A percentile compares a stretch with the other conserved stretches of the same genome.
These are phyloP conservation scores for Phaeolepiota aurea DNA, from an alignment of 768 basidiomycete genomes.

Conservation along the genomic window DNA sequence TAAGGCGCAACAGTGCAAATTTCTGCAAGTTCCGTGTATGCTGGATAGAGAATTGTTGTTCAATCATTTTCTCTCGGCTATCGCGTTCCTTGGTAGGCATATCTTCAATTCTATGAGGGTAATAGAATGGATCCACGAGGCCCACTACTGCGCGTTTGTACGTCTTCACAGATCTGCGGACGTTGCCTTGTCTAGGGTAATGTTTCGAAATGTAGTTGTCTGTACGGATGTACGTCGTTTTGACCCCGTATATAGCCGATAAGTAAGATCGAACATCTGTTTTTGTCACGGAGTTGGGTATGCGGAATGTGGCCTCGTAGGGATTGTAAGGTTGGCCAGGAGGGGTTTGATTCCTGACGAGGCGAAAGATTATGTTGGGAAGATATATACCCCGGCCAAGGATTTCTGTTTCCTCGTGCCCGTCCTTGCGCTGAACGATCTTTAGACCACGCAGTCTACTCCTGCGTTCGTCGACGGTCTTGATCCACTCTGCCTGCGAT, in stretches of 20 bases:
- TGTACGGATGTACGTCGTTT: conserved; percentile 92
- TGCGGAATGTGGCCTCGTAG: conserved; percentile 89
- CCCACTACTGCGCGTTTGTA: conserved; percentile 94
- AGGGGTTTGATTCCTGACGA: conserved; percentile 79
- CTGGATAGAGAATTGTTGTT: conserved; percentile 49
- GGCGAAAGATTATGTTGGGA: conserved; percentile 76
- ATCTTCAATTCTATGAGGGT: conserved; percentile 74
- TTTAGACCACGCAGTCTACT: conserved; percentile 62
- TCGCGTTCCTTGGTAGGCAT: conserved; percentile 51
- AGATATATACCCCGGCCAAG: conserved; percentile 83
- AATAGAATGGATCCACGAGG: conserved; percentile 89
- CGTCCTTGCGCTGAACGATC: conserved; percentile 27
- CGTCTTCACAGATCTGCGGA: conserved; percentile 36
- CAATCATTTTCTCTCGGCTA: conserved; percentile 52
- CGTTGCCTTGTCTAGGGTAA: conserved; percentile 18
- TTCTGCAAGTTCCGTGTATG: conserved; percentile 24
- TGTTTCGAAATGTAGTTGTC: conserved; percentile 74
- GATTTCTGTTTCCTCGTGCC: conserved; percentile 37
- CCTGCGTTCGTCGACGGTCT: conserved; percentile 45
- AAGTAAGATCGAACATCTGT: conserved; percentile 88
- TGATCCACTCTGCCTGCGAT: conserved; percentile 53
- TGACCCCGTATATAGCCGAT: conserved; percentile 74
- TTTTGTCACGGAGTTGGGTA: conserved; percentile 86
- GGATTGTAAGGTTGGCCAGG: conserved; percentile 82
- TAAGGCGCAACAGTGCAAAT: conserved; percentile 28